Percentiles rank a stretch among this genome's conserved stretches.
Conservation (phyloP, 768 basidiomycete genomes). For the Solioccasus polychromus region DNA sequence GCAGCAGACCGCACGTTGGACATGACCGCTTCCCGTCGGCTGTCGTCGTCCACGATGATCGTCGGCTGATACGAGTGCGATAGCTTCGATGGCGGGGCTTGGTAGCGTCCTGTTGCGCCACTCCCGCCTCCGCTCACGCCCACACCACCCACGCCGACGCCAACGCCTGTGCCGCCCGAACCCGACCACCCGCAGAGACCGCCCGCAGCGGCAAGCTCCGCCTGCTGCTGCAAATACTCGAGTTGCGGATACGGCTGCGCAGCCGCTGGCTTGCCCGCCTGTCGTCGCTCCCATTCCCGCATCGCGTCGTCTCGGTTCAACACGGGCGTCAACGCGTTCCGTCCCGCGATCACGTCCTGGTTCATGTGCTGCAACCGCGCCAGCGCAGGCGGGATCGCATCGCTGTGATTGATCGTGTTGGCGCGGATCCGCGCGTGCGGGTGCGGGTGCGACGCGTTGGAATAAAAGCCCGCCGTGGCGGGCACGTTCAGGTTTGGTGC, state of each 20-base stretch:
- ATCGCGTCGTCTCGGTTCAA: constrained; percentile 93
- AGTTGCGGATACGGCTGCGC: constrained; percentile 85
- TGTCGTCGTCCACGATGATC: constrained; percentile 63
- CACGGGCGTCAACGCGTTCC: constrained; percentile 89
- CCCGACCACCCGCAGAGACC: constrained; percentile 56
- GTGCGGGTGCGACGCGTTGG: constrained; percentile 28
- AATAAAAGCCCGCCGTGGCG: constrained; percentile 65
- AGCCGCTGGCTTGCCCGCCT: constrained; percentile 67
- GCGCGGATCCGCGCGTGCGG: constrained; percentile 66
- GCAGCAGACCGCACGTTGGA: constrained; percentile 72
- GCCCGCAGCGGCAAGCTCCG: constrained; percentile 69
- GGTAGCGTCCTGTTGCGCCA: constrained; percentile 43
- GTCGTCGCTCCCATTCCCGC: constrained; percentile 93
- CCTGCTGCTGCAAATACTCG: constrained; percentile 91
- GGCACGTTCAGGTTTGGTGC: constrained; percentile 20
- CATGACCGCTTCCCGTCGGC: constrained; percentile 76
- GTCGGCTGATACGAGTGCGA: constrained; percentile 48
- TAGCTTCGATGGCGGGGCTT: constrained; percentile 30
- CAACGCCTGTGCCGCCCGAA: constrained; percentile 12
- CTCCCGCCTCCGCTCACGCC: constrained; percentile 6
- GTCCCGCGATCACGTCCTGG: constrained; percentile 64
- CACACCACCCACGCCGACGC: constrained; percentile 33
- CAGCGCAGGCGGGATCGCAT: constrained; percentile 90
- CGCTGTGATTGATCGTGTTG: constrained; percentile 87
- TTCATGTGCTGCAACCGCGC: constrained; percentile 89